Conservation (phyloP, 2,329 filamentous ascomycete genomes). For the Atkinsonella hypoxylon region DNA sequence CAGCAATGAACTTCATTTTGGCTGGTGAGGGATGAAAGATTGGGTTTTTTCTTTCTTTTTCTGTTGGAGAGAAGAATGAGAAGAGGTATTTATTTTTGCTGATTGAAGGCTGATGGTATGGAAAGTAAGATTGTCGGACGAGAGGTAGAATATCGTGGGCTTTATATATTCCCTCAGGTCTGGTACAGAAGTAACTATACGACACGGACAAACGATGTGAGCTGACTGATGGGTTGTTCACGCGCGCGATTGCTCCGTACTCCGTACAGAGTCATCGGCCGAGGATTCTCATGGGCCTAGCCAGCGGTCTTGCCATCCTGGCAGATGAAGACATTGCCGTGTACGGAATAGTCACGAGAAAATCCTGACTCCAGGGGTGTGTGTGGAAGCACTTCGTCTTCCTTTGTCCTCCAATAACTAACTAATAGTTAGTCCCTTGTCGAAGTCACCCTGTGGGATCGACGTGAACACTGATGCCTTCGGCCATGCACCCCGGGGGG, state of each 20-base stretch:
- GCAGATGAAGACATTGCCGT: not conserved
- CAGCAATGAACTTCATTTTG: constrained; percentile 6
- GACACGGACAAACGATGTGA: no score
- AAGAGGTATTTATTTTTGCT: not conserved
- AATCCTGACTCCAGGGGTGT: not conserved
- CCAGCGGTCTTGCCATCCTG: no score
- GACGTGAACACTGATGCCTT: not conserved
- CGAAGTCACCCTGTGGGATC: not conserved
- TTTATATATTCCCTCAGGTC: constrained; percentile 1
- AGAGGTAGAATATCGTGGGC: not conserved
- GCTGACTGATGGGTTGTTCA: not conserved
- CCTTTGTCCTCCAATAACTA: not conserved
- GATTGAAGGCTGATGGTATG: not conserved
- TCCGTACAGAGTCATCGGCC: not conserved
- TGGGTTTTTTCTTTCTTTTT: no score
- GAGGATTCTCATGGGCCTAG: not conserved
- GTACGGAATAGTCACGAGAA: not conserved
- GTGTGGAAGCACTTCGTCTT: not conserved
- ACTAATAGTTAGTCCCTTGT: not conserved
- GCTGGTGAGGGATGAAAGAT: not conserved
- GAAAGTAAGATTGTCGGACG: not conserved
- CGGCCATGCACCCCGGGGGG: not conserved
- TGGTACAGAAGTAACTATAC: no score
- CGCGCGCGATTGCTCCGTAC: no score
- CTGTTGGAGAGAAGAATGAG: not conserved